Base-by-base conservation (phyloP, 495 filamentous ascomycete genomes). In the Lasiosphaeris hirsuta region DNA sequence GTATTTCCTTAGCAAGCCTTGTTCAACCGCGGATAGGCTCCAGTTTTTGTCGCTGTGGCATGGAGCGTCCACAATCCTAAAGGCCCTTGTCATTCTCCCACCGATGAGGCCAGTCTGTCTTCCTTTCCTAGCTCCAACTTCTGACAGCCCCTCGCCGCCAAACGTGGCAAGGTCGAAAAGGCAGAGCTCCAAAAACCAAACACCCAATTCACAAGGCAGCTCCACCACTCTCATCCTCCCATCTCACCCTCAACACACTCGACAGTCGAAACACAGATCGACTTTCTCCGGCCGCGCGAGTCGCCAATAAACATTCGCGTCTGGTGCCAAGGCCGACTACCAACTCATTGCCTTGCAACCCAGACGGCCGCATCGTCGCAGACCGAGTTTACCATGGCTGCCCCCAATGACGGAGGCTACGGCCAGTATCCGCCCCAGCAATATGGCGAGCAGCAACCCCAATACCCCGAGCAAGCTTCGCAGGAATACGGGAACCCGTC, bases 361-460 rank as follows among this genome's bases (percentile, higher is more conserved):
- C 33, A 30, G 23, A 30, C 17, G 9, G 17, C 36, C 51, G 9
- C 51, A 23, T 19, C 37, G 15, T 51, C 54, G 38, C 38, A 50
- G 54, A 23, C 23, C 59, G 53, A 58, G 53, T 56, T 65, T 67
- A 70, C 64, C 52, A 84, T 84, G 81, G 72, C 81, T 17, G 78
- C 79, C 51, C 80, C 81, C 30, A 75, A 82, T 59, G 78, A 81
- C 33, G 77, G 53, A 46, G 53, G 74, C 66, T 84, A 85, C 64
- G 74, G 76, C 73, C 78, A 81, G 56, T 76, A 78, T 51, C 84
- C 85, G 69, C 85, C 84, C 57, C 86, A 88, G 69, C 82, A 79
- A 58, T 89, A 87, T 65, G 63, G 51, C 52, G 71, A 66, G 45
- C 72, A 79, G 59, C 69, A 73, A 43, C 67, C 72, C 51, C 72